Base-by-base conservation (phyloP, 495 filamentous ascomycete genomes). In the Neurospora sp. region DNA sequence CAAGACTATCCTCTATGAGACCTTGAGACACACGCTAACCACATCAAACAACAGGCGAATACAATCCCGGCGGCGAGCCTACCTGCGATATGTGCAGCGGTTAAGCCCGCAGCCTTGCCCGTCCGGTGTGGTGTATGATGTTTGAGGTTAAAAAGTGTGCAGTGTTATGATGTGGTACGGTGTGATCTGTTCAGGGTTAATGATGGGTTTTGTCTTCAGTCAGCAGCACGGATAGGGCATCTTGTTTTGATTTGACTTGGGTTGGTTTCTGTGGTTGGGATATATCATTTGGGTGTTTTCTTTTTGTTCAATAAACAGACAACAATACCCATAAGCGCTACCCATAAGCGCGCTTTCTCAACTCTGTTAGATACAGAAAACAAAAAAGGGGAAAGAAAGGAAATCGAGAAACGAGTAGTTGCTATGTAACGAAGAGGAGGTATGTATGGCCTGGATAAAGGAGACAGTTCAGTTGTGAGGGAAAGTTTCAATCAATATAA, bases 71-170 rank as follows among this genome's bases (percentile, higher is more conserved):
- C 27, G 27, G 27, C 27, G 27, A 27, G 1, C 1, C 27, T 1
- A 1, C 27, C 27, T 97, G 94, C 81, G 75, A 94, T 0, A 97
- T 97, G 94, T 97, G 94, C 89, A 93, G 91, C 83, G 93, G 92
- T 78, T 93, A 79, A 78, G 0, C 53, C 27, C 6, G 6, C 14
- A 35, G 27, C 20, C 47, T 59, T 1, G 47, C 20, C 2, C 0
- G 0, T 16, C 12, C 14, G 53, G 53, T 18, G 27, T 35, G 27
- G 12, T 35, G 53, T 65, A 65, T 65, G 53, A 65, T 1, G 53
- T 7, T 65, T 18, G 18, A 3, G 47, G 4, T 31, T 3, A 7
- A 59, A 65, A 61, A 35, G 7, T 65, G 31, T 37, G 53, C 27
- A 65, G 53, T 61, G 53, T 65, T 65, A 65, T 61, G 53, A 65